Percentiles rank a stretch among this genome's conserved stretches.
These are phyloP conservation scores for Scedosporium boydii DNA, from an alignment of 2,329 filamentous ascomycete species.

Conservation along the genomic window DNA sequence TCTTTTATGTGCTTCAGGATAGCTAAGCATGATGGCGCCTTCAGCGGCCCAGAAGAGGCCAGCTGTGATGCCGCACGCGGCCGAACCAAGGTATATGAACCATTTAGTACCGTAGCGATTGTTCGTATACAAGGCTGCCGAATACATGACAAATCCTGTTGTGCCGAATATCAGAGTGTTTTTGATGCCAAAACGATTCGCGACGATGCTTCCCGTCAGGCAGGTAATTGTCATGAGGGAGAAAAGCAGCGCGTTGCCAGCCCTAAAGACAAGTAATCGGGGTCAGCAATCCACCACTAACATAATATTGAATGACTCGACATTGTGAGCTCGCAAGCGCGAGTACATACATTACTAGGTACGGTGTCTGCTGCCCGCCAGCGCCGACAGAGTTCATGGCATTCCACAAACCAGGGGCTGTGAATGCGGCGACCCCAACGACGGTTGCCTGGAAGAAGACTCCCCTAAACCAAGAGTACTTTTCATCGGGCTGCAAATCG, in stretches of 20 bases:
- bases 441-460: conserved; percentile 45
- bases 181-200: conserved; percentile 36
- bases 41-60: conserved; percentile 42
- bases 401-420: conserved; percentile 43
- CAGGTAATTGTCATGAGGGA: conserved; percentile 35
- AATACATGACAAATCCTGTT: conserved; percentile 37
- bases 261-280: conserved; percentile 10
- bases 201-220: conserved; percentile 20
- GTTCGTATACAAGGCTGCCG: conserved; percentile 37
- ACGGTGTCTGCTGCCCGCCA: conserved; percentile 40
- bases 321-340: too few relatives aligned
- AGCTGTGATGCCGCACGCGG: conserved; percentile 35
- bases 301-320: too few relatives aligned
- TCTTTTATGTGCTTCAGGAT: conserved; percentile 35
- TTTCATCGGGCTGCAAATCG: not conserved
- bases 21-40: conserved; percentile 38
- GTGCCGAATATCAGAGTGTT: conserved; percentile 34
- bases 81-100: conserved; percentile 39
- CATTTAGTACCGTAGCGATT: conserved; percentile 41
- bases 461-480: conserved; percentile 33
- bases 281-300: too few relatives aligned
- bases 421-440: conserved; percentile 41
- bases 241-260: conserved; percentile 41
- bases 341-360: conserved; percentile 17
- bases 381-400: conserved; percentile 45